Evolutionary conservation across 352 stramenopile species (phyloP).

Genomic region (Stephanocyclus meneghinianus): DNA sequence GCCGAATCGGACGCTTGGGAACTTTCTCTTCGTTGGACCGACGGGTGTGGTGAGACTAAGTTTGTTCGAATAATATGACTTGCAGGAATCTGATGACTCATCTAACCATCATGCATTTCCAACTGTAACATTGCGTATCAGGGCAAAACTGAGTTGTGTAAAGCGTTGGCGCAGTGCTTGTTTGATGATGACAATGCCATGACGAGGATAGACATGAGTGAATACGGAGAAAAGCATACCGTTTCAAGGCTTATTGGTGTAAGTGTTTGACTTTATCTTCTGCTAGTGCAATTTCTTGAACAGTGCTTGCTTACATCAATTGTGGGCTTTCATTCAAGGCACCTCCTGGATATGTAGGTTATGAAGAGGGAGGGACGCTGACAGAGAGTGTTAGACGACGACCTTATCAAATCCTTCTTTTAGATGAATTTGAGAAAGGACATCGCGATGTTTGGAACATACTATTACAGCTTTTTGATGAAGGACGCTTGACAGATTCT

Average conservation of each 20-base stretch:
- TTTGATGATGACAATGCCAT: conserved; percentile 94
- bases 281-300: conserved; percentile 61
- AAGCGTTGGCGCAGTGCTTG: conserved; percentile 91
- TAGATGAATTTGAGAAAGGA: conserved; percentile 98
- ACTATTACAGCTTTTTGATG: conserved; percentile 90
- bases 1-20: conserved; percentile 85
- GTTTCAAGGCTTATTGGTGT: conserved; percentile 89
- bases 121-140: conserved; percentile 30
- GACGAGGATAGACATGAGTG: conserved; percentile 95
- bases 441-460: conserved; percentile 94
- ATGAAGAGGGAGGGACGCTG: conserved; percentile 90
- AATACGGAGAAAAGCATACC: conserved; percentile 91
- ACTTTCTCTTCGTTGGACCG: conserved; percentile 89
- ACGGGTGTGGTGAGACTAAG: conserved; percentile 55
- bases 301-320: not conserved
- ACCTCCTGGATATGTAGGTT: conserved; percentile 86
- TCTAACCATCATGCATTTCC: not conserved
- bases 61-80: not conserved
- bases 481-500: conserved; percentile 91
- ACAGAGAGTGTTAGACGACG: conserved; percentile 91
- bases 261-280: conserved; percentile 79
- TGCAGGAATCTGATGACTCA: not conserved
- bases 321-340: not conserved
- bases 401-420: conserved; percentile 93
- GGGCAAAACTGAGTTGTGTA: conserved; percentile 94